phyloP scores from a whole-genome alignment of 2,329 filamentous ascomycete species.

The Pestalotiopsis sp. region DNA sequence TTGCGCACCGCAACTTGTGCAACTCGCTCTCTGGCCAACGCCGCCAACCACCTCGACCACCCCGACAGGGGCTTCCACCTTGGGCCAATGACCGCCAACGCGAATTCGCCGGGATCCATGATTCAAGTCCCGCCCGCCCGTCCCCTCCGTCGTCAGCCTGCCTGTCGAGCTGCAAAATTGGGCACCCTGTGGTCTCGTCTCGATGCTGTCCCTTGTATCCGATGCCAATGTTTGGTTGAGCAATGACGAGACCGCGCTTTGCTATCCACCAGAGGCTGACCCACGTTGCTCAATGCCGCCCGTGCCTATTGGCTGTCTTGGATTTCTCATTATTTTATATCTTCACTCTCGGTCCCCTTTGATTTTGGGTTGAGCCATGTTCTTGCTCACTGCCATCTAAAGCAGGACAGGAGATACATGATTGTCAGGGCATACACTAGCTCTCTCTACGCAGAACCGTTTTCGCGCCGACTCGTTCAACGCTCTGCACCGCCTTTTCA shows the following conservation, averaged over 20 bases:
- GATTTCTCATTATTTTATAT: background rate
- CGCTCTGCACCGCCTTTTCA: background rate
- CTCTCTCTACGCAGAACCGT: too few species aligned
- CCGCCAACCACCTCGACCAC: constrained; percentile 2
- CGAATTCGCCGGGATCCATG: background rate
- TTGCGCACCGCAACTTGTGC: background rate
- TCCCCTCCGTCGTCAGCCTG: background rate
- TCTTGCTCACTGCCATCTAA: too few species aligned
- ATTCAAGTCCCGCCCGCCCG: background rate
- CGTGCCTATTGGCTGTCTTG: background rate
- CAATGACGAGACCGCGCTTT: background rate
- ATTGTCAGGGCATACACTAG: too few species aligned
- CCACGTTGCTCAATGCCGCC: constrained; percentile 2
- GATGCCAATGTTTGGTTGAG: background rate
- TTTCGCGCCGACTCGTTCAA: background rate
- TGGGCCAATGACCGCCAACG: background rate
- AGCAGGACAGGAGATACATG: too few species aligned
- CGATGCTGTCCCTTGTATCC: background rate
- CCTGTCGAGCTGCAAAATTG: background rate
- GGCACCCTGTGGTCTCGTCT: background rate
- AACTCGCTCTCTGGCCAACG: background rate
- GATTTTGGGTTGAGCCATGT: too few species aligned
- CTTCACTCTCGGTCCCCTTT: too few species aligned
- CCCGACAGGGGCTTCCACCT: background rate
- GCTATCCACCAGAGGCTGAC: background rate